Percentiles rank a stretch among this genome's conserved stretches.
These are phyloP conservation scores for Cydonia oblonga DNA, from an alignment of 331 rosid species.

Conservation along the genomic window DNA sequence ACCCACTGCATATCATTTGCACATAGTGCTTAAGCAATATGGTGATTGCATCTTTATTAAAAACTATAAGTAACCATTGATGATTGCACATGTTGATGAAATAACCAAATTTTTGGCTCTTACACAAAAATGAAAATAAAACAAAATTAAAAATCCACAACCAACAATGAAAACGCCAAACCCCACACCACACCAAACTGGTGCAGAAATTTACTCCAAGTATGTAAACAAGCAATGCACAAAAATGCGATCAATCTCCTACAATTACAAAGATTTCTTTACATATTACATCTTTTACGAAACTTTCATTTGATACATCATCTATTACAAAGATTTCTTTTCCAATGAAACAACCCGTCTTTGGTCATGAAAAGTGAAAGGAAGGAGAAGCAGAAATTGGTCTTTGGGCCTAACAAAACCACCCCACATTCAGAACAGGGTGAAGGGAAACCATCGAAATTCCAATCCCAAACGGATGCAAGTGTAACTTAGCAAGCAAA, in stretches of 20 bases:
- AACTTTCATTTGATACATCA: too few species aligned
- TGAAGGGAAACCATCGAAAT: neutral
- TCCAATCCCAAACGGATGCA: neutral
- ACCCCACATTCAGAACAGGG: neutral
- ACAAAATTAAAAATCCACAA: too few species aligned
- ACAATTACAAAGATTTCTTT: neutral
- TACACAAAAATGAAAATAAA: neutral
- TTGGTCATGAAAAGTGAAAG: neutral
- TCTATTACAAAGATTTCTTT: neutral
- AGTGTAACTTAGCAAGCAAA: neutral
- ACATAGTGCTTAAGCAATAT: neutral
- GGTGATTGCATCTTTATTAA: neutral
- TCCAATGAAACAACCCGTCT: neutral
- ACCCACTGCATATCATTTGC: neutral
- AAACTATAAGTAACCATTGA: neutral
- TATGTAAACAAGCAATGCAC: too few species aligned
- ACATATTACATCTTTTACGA: too few species aligned
- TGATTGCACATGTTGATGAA: neutral
- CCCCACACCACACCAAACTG: too few species aligned
- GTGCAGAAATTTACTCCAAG: too few species aligned
- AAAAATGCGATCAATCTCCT: too few species aligned
- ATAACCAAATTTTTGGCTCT: neutral
- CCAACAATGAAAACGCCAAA: too few species aligned
- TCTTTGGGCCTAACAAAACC: neutral
- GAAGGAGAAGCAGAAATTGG: neutral